Evolutionary conservation across 2,329 filamentous ascomycete genomes (phyloP).

Genomic region (Daldinia sp.): DNA sequence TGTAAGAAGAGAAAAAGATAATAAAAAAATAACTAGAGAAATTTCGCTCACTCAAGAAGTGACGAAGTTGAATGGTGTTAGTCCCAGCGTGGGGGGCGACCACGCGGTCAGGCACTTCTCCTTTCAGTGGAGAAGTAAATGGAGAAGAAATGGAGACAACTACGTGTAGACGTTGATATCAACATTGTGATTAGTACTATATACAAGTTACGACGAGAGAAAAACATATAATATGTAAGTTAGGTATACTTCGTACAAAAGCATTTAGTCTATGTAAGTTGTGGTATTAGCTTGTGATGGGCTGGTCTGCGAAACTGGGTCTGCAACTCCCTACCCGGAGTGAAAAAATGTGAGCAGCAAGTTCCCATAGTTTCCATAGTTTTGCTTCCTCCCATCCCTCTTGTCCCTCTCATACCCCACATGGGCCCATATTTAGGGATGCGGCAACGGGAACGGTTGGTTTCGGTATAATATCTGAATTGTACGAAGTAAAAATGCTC

Average conservation of each 20-base stretch:
- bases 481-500: background rate
- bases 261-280: conserved; percentile 15
- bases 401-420: conserved; percentile 24
- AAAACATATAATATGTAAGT: conserved; percentile 17
- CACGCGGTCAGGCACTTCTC: conserved; percentile 29
- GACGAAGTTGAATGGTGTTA: conserved; percentile 28
- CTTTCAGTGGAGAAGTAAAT: conserved; percentile 33
- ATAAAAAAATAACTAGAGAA: conserved; percentile 13
- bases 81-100: conserved; percentile 34
- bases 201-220: conserved; percentile 34
- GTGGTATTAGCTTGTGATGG: conserved; percentile 30
- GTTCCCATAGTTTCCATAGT: background rate
- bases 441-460: conserved; percentile 35
- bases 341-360: conserved; percentile 25
- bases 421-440: conserved; percentile 31
- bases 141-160: conserved; percentile 34
- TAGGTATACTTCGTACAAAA: background rate
- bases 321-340: conserved; percentile 35
- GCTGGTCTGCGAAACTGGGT: conserved; percentile 17
- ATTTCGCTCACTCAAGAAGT: conserved; percentile 35
- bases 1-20: too few relatives aligned
- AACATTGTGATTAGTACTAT: conserved; percentile 29
- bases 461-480: conserved; percentile 9
- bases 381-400: background rate
- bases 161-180: conserved; percentile 38